A percentile compares a stretch with the other conserved stretches of the same genome.
phyloP scores from a whole-genome alignment of 768 basidiomycete genomes.

The Tulasnella sp. region DNA sequence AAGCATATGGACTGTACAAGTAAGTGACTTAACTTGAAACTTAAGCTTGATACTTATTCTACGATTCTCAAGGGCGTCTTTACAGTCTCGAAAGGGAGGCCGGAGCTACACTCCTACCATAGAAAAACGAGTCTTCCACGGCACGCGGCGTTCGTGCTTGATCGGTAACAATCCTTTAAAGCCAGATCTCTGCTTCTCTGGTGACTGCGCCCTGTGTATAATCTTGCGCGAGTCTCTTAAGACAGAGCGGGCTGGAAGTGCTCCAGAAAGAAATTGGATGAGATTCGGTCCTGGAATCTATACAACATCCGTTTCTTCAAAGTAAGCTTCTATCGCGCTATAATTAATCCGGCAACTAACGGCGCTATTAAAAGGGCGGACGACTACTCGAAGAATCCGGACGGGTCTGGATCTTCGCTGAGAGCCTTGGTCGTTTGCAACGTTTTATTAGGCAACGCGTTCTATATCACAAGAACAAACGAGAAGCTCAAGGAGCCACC shows the following conservation, averaged over 20 bases:
- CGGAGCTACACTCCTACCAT: background rate
- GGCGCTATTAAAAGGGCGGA: background rate
- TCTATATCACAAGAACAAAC: background rate
- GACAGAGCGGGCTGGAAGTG: slow-evolving; percentile 12
- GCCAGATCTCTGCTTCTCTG: background rate
- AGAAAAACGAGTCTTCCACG: slow-evolving; percentile 20
- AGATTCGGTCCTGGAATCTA: slow-evolving; percentile 24
- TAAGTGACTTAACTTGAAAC: background rate
- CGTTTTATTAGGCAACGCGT: background rate
- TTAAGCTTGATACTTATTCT: background rate
- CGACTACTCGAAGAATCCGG: slow-evolving; percentile 10
- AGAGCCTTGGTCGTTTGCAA: slow-evolving; percentile 18
- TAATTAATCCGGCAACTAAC: background rate
- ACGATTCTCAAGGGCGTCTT: background rate
- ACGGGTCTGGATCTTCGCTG: background rate
- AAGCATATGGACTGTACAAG: slow-evolving; percentile 3
- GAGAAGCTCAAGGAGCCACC: slow-evolving; percentile 11
- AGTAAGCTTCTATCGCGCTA: background rate
- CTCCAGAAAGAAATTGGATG: slow-evolving; percentile 13
- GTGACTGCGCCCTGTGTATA: slow-evolving; percentile 13
- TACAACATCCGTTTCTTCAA: slow-evolving; percentile 28
- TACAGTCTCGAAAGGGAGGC: background rate
- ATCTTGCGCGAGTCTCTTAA: slow-evolving; percentile 25
- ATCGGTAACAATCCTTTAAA: background rate
- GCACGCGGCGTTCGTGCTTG: slow-evolving; percentile 11